Percentiles rank a stretch among this genome's conserved stretches.
Conservation (phyloP, 768 basidiomycete species). For the Pisolithus marmoratus region DNA sequence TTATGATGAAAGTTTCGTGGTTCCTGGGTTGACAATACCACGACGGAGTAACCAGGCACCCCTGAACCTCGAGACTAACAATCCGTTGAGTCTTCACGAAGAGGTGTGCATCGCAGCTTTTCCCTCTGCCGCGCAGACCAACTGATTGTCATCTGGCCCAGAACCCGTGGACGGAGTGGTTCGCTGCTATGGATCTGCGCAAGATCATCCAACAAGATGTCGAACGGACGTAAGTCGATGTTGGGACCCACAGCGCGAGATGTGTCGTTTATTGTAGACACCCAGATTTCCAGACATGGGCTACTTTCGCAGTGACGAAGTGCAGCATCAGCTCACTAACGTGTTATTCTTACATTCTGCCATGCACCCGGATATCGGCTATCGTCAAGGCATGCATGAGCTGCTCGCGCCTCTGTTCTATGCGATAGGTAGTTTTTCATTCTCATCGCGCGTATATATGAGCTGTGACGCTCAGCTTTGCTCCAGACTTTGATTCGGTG, state of each 20-base stretch:
- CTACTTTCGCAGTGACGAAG: conserved; percentile 74
- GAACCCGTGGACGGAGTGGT: conserved; percentile 98
- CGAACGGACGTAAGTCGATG: conserved; percentile 77
- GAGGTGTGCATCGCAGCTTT: conserved; percentile 40
- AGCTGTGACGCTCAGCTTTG: conserved; percentile 14
- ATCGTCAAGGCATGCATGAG: conserved; percentile 99
- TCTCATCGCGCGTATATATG: conserved; percentile 1
- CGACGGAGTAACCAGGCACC: conserved; percentile 23
- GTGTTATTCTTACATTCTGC: conserved; percentile 82
- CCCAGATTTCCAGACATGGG: conserved; percentile 92
- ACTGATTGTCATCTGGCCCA: conserved; percentile 22
- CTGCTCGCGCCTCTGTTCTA: conserved; percentile 84
- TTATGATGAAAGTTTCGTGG: conserved; percentile 60
- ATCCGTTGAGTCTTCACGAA: conserved; percentile 75
- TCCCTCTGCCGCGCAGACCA: neutral
- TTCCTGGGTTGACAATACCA: conserved; percentile 44
- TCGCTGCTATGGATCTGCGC: conserved; percentile 79
- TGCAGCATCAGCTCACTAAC: conserved; percentile 78
- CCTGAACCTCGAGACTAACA: conserved; percentile 62
- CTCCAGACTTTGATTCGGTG: conserved; percentile 75
- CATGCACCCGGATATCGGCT: conserved; percentile 78
- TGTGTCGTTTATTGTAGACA: neutral
- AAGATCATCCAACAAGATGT: conserved; percentile 93
- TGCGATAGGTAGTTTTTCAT: conserved; percentile 34
- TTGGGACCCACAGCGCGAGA: conserved; percentile 2